Percentiles rank a stretch among this genome's conserved stretches.
Conservation (phyloP, 2,329 filamentous ascomycete species). For the Helotiales sp. region DNA sequence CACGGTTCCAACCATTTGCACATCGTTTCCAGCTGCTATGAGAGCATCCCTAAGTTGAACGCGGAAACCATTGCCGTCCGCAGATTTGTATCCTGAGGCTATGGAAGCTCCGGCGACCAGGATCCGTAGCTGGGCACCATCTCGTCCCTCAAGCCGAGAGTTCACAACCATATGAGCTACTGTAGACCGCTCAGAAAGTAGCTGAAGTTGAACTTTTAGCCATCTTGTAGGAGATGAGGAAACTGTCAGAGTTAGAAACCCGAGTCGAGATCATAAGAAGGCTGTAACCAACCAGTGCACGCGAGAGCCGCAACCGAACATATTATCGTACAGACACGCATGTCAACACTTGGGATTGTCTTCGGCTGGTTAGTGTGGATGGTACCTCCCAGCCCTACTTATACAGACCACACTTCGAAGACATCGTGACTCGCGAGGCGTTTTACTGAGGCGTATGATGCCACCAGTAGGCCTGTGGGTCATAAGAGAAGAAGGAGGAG, state of each 20-base stretch:
- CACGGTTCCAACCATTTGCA: constrained; percentile 10
- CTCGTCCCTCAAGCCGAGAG: not conserved
- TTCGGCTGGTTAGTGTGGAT: not conserved
- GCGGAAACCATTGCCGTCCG: constrained; percentile 18
- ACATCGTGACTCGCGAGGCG: constrained; percentile 5
- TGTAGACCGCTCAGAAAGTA: not conserved
- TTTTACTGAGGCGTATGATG: not conserved
- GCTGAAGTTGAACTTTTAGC: not conserved
- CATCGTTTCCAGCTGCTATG: not conserved
- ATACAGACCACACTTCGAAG: not conserved
- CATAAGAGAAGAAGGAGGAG: not conserved
- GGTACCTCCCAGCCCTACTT: not conserved
- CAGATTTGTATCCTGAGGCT: not conserved
- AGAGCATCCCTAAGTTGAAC: not conserved
- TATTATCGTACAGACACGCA: constrained; percentile 7
- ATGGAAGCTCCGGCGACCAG: constrained; percentile 10
- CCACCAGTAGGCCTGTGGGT: not conserved
- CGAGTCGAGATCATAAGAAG: not conserved
- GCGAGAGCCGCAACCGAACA: constrained; percentile 3
- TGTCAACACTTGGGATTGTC: not conserved
- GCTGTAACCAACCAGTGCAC: not conserved
- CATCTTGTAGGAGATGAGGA: not conserved
- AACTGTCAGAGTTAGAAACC: not conserved
- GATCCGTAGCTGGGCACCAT: not conserved
- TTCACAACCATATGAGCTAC: not conserved